Evolutionary conservation across 805 yeast genomes (phyloP).

Genomic region (Sungouiozyma intestinalis): DNA sequence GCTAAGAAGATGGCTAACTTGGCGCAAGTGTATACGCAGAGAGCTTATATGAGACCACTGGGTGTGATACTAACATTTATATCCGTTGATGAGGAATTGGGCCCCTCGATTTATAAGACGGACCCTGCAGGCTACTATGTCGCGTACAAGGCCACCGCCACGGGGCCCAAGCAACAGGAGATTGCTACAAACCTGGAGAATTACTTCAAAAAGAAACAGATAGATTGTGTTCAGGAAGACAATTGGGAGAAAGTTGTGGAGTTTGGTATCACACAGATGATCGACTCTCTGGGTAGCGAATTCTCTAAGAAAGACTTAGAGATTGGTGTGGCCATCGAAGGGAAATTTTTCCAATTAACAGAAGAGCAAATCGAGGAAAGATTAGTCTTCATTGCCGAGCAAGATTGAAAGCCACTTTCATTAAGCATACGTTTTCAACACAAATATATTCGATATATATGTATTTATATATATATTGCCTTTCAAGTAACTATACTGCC

Average conservation of each 20-base stretch:
- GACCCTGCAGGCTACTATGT: constrained; percentile 97
- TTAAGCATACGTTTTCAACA: too few species aligned
- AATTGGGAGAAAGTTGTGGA: constrained; percentile 87
- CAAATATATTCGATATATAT: background rate
- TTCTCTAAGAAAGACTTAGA: constrained; percentile 90
- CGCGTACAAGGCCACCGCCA: constrained; percentile 83
- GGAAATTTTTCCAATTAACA: constrained; percentile 60
- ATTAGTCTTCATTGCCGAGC: constrained; percentile 89
- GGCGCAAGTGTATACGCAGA: constrained; percentile 91
- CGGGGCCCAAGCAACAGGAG: constrained; percentile 97
- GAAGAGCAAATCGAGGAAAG: constrained; percentile 92
- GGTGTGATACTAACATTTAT: constrained; percentile 89
- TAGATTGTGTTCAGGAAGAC: constrained; percentile 35
- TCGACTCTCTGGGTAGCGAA: constrained; percentile 83
- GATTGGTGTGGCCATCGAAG: constrained; percentile 74
- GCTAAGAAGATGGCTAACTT: constrained; percentile 93
- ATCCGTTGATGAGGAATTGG: constrained; percentile 79
- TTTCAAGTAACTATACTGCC: background rate
- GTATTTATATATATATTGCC: background rate
- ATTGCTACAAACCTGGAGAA: constrained; percentile 83
- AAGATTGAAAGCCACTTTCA: too few species aligned
- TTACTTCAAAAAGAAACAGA: constrained; percentile 58
- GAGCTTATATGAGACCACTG: constrained; percentile 97
- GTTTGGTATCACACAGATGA: constrained; percentile 74
- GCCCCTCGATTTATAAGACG: constrained; percentile 83